Base-by-base conservation (phyloP, 2,329 filamentous ascomycete species). In the Aureobasidium sp. region DNA sequence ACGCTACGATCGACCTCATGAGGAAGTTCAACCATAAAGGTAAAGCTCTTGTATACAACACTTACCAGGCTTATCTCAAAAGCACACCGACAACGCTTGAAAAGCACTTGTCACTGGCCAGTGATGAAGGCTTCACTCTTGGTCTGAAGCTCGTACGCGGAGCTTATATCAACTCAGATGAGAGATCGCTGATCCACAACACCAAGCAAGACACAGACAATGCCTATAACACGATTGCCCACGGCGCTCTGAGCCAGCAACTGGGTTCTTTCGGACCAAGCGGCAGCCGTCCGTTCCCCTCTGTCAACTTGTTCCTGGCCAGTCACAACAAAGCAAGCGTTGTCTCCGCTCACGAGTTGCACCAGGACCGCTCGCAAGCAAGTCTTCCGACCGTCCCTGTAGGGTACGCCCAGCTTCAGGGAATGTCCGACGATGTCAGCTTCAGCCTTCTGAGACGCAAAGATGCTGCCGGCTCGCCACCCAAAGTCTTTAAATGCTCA, bases 1-100 rank as follows among this genome's bases (percentile, higher is more conserved):
- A 71, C n/a, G 82, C 80, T 80, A 78, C 79, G 9, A 77, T 81
- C 66, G 76, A 78, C 57, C 74, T 83, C 57, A 82, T 82, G 77
- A 76, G 80, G 37, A 77, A 76, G 65, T 81, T 78, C 70, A 83
- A 83, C 69, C 69, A 67, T 0, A 71, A 75, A 36, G 75, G 74
- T 27, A 71, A 73, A 15, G 73, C 76, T 15, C 47, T 77, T 27
- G 73, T 83, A 57, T 81, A 80, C 68, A 79, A 77, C 64, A 83
- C 80, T 7, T 77, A 81, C 65, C 80, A 83, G 71, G 79, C 76
- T 22, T 83, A 83, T 63, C 74, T 83, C 6, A 80, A 81, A 67
- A 74, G 73, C 7, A 77, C 80, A 0, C 76, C 77, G 0, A 63
- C 73, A 3, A 82, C 77, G 42, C 71, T 82, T 17, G 70, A 75